Conservation (phyloP, 345 rosid genomes). For the Reutealis trisperma region DNA sequence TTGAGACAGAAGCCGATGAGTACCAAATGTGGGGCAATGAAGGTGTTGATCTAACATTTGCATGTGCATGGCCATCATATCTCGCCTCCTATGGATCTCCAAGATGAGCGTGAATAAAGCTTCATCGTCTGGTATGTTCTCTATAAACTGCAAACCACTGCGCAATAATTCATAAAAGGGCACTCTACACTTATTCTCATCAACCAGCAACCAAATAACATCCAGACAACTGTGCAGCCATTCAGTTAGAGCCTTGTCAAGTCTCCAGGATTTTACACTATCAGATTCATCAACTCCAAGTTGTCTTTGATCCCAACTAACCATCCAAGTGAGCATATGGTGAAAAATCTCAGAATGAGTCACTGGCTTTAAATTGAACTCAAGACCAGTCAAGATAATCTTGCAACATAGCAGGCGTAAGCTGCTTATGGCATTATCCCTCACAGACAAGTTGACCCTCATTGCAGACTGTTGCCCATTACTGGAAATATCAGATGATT, state of each 20-base stretch:
- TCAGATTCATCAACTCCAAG: constrained; percentile 62
- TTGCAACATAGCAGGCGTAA: constrained; percentile 89
- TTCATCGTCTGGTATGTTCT: constrained; percentile 92
- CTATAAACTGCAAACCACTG: constrained; percentile 93
- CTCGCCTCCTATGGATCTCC: constrained; percentile 97
- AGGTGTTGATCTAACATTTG: constrained; percentile 97
- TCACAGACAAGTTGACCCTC: constrained; percentile 47
- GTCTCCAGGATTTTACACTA: constrained; percentile 63
- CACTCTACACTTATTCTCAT: constrained; percentile 80
- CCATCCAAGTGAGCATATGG: constrained; percentile 86
- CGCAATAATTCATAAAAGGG: constrained; percentile 94
- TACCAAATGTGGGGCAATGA: constrained; percentile 95
- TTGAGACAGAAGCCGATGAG: constrained; percentile 74
- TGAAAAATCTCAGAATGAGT: constrained; percentile 80
- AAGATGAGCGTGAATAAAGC: constrained; percentile 89
- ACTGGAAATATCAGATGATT: constrained; percentile 50
- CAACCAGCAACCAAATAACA: constrained; percentile 90
- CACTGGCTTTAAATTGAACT: constrained; percentile 70
- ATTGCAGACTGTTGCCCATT: constrained; percentile 47
- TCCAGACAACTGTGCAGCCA: constrained; percentile 94
- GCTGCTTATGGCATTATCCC: constrained; percentile 69
- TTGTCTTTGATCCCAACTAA: constrained; percentile 91
- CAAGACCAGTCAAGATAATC: constrained; percentile 76
- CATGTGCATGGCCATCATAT: constrained; percentile 98
- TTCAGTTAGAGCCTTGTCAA: constrained; percentile 69